phyloP scores from a whole-genome alignment of 1,284 basidiomycete species.

The Ustanciosporium gigantosporum region DNA sequence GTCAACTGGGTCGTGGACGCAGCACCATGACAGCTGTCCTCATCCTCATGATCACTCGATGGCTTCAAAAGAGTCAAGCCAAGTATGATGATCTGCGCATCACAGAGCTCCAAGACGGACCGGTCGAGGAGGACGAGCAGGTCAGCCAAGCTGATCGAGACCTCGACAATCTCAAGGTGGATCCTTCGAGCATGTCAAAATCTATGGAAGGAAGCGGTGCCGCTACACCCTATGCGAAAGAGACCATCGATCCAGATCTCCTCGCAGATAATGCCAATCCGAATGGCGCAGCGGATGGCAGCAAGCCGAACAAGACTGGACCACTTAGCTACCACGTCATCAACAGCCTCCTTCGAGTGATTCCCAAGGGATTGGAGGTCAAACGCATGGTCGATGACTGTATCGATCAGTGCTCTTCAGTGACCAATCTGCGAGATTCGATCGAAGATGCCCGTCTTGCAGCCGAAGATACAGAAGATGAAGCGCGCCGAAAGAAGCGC shows the following conservation, averaged over 20 bases:
- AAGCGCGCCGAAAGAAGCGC: constrained; percentile 71
- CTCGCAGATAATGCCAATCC: constrained; percentile 8
- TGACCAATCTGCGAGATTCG: constrained; percentile 80
- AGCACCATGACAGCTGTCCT: constrained; percentile 88
- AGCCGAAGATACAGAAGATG: constrained; percentile 79
- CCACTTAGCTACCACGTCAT: constrained; percentile 68
- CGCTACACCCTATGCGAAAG: constrained; percentile 7
- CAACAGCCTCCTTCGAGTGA: constrained; percentile 79
- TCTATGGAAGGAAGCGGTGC: constrained; percentile 5
- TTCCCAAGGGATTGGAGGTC: constrained; percentile 82
- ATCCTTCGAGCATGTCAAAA: too few relatives aligned
- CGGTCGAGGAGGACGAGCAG: constrained; percentile 5
- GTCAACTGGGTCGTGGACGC: constrained; percentile 92
- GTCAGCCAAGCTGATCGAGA: not conserved
- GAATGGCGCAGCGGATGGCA: not conserved
- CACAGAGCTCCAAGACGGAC: constrained; percentile 14
- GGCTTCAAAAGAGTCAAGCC: constrained; percentile 66
- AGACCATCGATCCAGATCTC: constrained; percentile 28
- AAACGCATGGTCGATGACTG: constrained; percentile 87
- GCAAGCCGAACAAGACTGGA: constrained; percentile 10
- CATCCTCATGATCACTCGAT: constrained; percentile 81
- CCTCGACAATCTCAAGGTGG: not conserved
- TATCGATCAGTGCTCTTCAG: constrained; percentile 78
- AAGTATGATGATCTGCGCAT: constrained; percentile 56
- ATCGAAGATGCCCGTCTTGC: constrained; percentile 78